These are phyloP conservation scores for Dittrichia graveolens DNA, from an alignment of 129 eudicot species.

Conservation along the genomic window DNA sequence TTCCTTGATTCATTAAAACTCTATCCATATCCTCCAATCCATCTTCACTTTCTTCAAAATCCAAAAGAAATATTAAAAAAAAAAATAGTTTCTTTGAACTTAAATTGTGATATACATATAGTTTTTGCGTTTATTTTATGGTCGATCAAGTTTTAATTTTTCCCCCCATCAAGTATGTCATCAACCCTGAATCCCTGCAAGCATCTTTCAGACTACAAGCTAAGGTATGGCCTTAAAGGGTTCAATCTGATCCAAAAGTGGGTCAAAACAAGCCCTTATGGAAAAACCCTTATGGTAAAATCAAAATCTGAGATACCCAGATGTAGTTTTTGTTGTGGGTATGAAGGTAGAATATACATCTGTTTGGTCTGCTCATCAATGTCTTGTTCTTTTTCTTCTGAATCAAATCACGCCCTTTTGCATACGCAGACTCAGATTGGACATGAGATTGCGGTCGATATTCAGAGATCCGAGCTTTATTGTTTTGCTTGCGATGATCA, in stretches of 20 bases:
- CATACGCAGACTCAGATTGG: constrained; percentile 48
- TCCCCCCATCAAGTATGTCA: constrained; percentile 30
- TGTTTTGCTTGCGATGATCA: constrained; percentile 76
- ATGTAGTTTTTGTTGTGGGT: constrained; percentile 68
- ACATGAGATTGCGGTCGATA: constrained; percentile 68
- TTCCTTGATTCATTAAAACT: constrained; percentile 33
- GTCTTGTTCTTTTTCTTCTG: constrained; percentile 45
- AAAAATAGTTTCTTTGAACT: neutral
- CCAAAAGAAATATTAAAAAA: neutral
- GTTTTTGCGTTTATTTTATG: neutral
- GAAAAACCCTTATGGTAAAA: constrained; percentile 38
- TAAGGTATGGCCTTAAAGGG: constrained; percentile 57
- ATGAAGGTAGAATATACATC: constrained; percentile 60
- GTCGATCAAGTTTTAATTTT: constrained; percentile 28
- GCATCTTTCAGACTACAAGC: constrained; percentile 70
- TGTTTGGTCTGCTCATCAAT: constrained; percentile 81
- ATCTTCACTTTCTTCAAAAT: neutral
- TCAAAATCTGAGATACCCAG: constrained; percentile 59
- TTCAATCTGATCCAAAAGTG: constrained; percentile 54
- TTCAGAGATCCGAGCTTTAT: constrained; percentile 73
- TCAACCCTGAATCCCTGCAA: constrained; percentile 62
- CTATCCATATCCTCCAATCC: constrained; percentile 13
- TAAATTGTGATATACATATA: neutral
- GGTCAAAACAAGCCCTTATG: constrained; percentile 48
- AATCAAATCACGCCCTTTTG: constrained; percentile 61